A percentile compares a stretch with the other conserved stretches of the same genome.
phyloP scores from a whole-genome alignment of 257 asterid genomes.

The Voacanga thouarsii region DNA sequence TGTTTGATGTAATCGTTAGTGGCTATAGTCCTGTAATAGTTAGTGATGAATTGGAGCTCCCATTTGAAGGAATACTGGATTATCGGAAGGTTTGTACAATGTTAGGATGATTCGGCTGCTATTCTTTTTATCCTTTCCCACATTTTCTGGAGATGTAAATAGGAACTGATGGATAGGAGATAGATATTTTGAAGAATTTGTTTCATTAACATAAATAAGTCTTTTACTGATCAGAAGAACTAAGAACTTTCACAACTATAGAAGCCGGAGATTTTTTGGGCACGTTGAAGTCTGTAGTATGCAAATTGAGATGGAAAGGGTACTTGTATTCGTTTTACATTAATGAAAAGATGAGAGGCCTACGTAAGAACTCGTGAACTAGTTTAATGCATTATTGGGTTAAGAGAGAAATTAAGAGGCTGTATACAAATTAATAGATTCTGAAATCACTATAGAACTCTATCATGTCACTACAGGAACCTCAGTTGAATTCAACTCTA shows the following conservation, averaged over 20 bases:
- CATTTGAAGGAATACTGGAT: constrained; percentile 95
- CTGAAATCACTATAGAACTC: no score
- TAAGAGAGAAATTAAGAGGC: no score
- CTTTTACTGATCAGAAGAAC: background rate
- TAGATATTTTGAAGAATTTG: background rate
- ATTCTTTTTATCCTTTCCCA: constrained; percentile 11
- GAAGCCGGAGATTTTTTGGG: background rate
- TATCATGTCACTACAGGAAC: no score
- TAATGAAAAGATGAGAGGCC: no score
- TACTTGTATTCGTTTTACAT: background rate
- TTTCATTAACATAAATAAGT: background rate
- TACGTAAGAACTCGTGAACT: no score
- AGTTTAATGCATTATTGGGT: no score
- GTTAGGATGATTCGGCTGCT: constrained; percentile 17
- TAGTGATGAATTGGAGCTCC: constrained; percentile 98
- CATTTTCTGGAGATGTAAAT: constrained; percentile 8
- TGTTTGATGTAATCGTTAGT: constrained; percentile 95
- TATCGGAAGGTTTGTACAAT: constrained; percentile 66
- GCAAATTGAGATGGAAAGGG: background rate
- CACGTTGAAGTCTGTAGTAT: background rate
- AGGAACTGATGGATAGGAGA: constrained; percentile 4
- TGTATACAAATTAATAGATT: no score
- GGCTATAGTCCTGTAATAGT: constrained; percentile 94
- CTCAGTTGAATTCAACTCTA: no score
- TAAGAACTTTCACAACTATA: background rate